Evolutionary conservation across 352 stramenopile species (phyloP).

Genomic region (Pythium brassicae): DNA sequence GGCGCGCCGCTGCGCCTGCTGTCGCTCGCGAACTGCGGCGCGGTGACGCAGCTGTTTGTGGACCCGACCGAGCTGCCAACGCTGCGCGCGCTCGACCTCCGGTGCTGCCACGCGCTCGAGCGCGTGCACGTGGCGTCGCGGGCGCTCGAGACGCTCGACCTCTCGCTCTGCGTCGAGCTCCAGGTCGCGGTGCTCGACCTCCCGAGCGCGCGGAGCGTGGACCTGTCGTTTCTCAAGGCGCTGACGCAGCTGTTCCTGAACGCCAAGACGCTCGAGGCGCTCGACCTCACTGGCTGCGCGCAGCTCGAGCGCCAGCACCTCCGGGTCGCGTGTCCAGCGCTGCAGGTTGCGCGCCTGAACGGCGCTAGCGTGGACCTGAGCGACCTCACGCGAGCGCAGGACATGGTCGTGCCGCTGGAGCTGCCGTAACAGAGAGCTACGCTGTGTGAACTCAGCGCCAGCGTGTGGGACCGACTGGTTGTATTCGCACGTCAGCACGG

Average conservation of each 20-base stretch:
- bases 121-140: slow-evolving; percentile 52
- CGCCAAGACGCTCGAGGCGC: slow-evolving; percentile 26
- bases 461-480: too few relatives aligned
- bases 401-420: background rate
- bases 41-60: slow-evolving; percentile 56
- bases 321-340: slow-evolving; percentile 33
- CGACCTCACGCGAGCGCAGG: slow-evolving; percentile 29
- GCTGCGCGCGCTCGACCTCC: slow-evolving; percentile 34
- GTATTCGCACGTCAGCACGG: background rate
- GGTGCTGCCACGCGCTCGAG: slow-evolving; percentile 41
- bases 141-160: slow-evolving; percentile 31
- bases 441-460: too few relatives aligned
- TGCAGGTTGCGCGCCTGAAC: slow-evolving; percentile 33
- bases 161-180: slow-evolving; percentile 41
- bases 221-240: slow-evolving; percentile 62
- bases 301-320: slow-evolving; percentile 32
- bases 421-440: background rate
- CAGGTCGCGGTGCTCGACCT: slow-evolving; percentile 48
- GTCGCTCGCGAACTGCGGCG: slow-evolving; percentile 38
- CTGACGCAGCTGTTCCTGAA: slow-evolving; percentile 54
- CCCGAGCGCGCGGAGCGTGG: slow-evolving; percentile 19
- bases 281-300: slow-evolving; percentile 46
- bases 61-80: slow-evolving; percentile 46
- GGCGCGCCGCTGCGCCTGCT: slow-evolving; percentile 24
- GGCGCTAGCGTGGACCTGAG: slow-evolving; percentile 34